Percentiles rank a stretch among this genome's conserved stretches.
phyloP scores from a whole-genome alignment of 2,329 filamentous ascomycete species.

The Beauveria asiatica region DNA sequence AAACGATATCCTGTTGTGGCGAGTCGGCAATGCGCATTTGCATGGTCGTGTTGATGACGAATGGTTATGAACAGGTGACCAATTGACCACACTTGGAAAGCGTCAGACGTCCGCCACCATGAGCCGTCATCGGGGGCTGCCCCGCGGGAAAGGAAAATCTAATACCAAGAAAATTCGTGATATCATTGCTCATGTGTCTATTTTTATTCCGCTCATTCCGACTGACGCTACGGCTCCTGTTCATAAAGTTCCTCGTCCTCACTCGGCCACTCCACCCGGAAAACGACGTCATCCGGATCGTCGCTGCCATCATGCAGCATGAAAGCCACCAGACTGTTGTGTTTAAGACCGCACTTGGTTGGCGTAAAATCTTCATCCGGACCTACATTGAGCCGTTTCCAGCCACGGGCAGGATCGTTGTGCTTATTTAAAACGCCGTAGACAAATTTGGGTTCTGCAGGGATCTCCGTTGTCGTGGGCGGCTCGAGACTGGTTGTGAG shows the following conservation, averaged over 20 bases:
- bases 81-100: background rate
- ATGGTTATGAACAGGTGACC: conserved; percentile 4
- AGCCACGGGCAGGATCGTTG: conserved; percentile 39
- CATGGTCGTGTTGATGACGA: background rate
- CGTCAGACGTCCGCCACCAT: background rate
- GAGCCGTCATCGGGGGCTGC: conserved; percentile 6
- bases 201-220: background rate
- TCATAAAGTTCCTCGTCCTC: conserved; percentile 32
- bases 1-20: background rate
- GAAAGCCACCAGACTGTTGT: conserved; percentile 44
- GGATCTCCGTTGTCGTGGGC: conserved; percentile 29
- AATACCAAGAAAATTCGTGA: background rate
- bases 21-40: background rate
- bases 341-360: conserved; percentile 33
- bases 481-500: conserved; percentile 30
- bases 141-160: background rate
- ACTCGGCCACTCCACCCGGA: conserved; percentile 37
- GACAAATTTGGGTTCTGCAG: conserved; percentile 32
- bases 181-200: background rate
- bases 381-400: conserved; percentile 36
- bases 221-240: conserved; percentile 1
- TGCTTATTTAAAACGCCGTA: conserved; percentile 39
- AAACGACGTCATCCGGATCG: conserved; percentile 30
- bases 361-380: conserved; percentile 30
- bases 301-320: conserved; percentile 31